Percentiles rank a stretch among this genome's conserved stretches.
Conservation (phyloP, 768 basidiomycete genomes). For the Termitomyces heimii region DNA sequence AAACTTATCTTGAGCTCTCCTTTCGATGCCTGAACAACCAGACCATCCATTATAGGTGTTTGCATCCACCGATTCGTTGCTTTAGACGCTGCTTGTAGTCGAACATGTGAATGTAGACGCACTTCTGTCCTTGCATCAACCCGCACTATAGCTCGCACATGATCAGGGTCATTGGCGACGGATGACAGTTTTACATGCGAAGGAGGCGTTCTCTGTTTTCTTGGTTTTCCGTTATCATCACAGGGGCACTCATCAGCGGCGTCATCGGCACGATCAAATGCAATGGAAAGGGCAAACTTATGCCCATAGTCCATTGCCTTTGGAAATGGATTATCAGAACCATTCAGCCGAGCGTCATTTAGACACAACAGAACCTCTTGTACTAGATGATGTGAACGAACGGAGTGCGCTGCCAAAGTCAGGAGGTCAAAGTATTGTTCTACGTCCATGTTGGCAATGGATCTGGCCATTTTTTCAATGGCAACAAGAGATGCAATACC, state of each 20-base stretch:
- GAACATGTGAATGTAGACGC: conserved; percentile 61
- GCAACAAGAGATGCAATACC: conserved; percentile 53
- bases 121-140: conserved; percentile 45
- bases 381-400: conserved; percentile 43
- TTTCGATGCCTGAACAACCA: conserved; percentile 46
- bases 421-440: conserved; percentile 46
- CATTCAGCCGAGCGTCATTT: conserved; percentile 35
- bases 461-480: conserved; percentile 44
- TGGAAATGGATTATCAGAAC: conserved; percentile 16
- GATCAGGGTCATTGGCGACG: conserved; percentile 27
- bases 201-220: conserved; percentile 37
- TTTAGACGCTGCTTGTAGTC: conserved; percentile 52
- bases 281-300: conserved; percentile 50
- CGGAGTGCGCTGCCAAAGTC: conserved; percentile 42
- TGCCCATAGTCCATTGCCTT: conserved; percentile 37
- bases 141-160: conserved; percentile 47
- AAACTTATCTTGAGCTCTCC: conserved; percentile 52
- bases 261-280: conserved; percentile 62
- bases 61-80: conserved; percentile 43
- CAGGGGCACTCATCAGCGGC: conserved; percentile 64
- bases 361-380: conserved; percentile 60
- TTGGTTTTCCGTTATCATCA: conserved; percentile 52
- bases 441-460: conserved; percentile 35
- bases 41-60: conserved; percentile 46
- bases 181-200: conserved; percentile 32